Base-by-base conservation (phyloP, 768 basidiomycete genomes). In the Tricholomella constricta region DNA sequence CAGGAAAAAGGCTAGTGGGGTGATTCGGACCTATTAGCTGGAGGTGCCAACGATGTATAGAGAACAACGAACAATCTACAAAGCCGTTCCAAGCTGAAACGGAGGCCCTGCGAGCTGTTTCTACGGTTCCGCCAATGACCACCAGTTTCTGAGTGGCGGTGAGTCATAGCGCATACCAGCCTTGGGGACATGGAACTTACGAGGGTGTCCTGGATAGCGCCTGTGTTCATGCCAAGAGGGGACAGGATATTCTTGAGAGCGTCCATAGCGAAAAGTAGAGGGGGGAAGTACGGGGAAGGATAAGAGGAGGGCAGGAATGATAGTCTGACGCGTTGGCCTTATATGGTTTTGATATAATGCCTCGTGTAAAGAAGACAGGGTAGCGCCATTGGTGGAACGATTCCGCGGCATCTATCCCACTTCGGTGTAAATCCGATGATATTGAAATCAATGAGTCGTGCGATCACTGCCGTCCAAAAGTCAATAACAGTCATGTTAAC, bases 71-170 rank as follows among this genome's bases (percentile, higher is more conserved):
- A 93, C 91, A 93, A 67, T 93, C 91, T 4, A 94, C 80, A 64
- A 94, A 93, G 32, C 89, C 89, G 68, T 88, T 91, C 91, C 91
- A 94, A 11, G 89, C 91, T 4, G 89, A 90, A 25, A 89, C 76
- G 10, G 89, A 91, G 15, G 82, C 86, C 40, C 91, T 78, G 57
- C 91, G 79, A 31, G 90, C 90, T 14, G 90, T 92, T 67, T 93
- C 91, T 19, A 93, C 87, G 0, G 91, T 92, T 1, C 91, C 91
- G 20, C 91, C 91, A 64, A 94, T 88, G 62, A 94, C 91, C 29
- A 94, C 91, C 22, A 91, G 79, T 88, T 91, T 92, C 91, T 91
- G 59, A 2, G 25, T 36, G 2, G 25, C 23, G 41, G 26, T 57
- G 15, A 54, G 52, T 62, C 34, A 61, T 47, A 51, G 38, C 29